Conservation (phyloP, 2,329 filamentous ascomycete species). For the Sclerotinia trifoliorum region DNA sequence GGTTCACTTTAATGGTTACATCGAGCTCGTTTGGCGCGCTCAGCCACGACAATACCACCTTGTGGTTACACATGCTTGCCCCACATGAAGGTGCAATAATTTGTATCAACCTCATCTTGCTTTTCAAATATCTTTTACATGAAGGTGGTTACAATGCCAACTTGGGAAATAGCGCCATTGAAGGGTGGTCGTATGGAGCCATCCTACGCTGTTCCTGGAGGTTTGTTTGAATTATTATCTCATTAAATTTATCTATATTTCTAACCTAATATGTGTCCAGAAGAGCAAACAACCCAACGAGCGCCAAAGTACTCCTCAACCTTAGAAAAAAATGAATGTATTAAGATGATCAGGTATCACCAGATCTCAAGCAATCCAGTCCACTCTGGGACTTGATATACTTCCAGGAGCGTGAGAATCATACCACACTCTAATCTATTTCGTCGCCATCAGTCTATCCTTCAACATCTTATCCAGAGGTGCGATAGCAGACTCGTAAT, state of each 20-base stretch:
- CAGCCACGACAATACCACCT: not conserved
- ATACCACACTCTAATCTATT: not conserved
- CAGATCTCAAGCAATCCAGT: not conserved
- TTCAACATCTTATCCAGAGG: conserved; percentile 16
- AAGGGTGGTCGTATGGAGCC: not conserved
- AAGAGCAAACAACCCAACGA: not conserved
- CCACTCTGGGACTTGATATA: not conserved
- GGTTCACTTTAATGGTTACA: too few species aligned
- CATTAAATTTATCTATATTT: not conserved
- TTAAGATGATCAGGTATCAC: not conserved
- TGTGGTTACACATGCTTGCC: not conserved
- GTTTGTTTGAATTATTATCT: not conserved
- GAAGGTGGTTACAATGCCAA: too few species aligned
- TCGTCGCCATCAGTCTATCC: conserved; percentile 19
- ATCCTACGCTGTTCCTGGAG: not conserved
- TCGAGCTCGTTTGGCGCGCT: not conserved
- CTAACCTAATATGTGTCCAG: not conserved
- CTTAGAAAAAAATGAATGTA: not conserved
- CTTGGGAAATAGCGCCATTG: not conserved
- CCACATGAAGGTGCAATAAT: not conserved
- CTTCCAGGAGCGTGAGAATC: not conserved
- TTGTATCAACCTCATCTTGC: not conserved
- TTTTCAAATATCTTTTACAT: too few species aligned
- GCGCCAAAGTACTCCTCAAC: not conserved
- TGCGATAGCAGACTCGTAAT: conserved; percentile 15